Evolutionary conservation across 306 rosid species (phyloP).

Genomic region (Vachellia pachyceras): DNA sequence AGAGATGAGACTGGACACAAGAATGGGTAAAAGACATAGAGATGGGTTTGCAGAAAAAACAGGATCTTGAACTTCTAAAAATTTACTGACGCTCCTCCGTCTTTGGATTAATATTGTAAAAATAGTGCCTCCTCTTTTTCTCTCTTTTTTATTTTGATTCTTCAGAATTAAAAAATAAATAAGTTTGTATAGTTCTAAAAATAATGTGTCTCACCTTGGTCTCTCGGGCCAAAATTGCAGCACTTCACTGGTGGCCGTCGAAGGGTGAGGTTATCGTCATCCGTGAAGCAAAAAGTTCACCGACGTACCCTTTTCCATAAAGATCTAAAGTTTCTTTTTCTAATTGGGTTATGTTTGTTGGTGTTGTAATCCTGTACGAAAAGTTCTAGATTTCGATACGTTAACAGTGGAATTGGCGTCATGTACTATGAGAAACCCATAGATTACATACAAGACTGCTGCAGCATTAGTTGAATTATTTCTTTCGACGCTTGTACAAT

Average conservation of each 20-base stretch:
- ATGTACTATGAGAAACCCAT: no score
- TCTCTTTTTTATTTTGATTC: neutral
- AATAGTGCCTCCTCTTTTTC: neutral
- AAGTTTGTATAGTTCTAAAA: neutral
- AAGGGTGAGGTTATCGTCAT: neutral
- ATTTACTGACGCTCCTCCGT: neutral
- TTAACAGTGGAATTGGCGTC: neutral
- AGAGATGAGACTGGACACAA: neutral
- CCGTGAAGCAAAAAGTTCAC: neutral
- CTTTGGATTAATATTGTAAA: neutral
- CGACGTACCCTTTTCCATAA: neutral
- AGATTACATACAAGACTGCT: neutral
- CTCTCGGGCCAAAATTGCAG: neutral
- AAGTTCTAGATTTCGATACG: neutral
- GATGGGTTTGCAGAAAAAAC: constrained; percentile 32
- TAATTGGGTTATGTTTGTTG: neutral
- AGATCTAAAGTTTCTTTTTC: neutral
- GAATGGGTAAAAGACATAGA: neutral
- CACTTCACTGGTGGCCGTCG: neutral
- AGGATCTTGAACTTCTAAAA: constrained; percentile 37
- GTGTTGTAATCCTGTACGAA: neutral
- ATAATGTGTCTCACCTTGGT: constrained; percentile 3
- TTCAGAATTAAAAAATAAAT: neutral
- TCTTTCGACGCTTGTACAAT: constrained; percentile 18
- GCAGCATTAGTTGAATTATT: constrained; percentile 22